A percentile compares a stretch with the other conserved stretches of the same genome.
Evolutionary conservation across 2,329 filamentous ascomycete species (phyloP).

Genomic region (Bipolaris cookei): DNA sequence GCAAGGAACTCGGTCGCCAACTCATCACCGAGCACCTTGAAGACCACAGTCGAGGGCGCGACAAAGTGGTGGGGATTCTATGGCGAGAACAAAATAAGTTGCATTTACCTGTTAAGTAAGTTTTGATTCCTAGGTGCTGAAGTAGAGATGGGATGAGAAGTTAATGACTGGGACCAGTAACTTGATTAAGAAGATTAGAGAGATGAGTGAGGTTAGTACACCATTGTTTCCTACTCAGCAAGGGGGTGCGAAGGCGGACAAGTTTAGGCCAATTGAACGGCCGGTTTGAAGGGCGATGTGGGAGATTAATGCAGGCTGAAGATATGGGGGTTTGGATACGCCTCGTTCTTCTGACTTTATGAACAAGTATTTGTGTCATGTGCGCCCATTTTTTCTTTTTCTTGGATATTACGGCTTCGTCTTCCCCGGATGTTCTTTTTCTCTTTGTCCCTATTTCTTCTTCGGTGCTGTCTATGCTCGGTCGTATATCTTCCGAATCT

Average conservation of each 20-base stretch:
- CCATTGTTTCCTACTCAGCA: conserved; percentile 31
- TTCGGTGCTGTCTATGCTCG: conserved; percentile 14
- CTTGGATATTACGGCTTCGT: background rate
- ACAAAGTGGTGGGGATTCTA: conserved; percentile 59
- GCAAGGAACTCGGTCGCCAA: conserved; percentile 60
- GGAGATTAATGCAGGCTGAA: too few relatives aligned
- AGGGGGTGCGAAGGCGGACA: background rate
- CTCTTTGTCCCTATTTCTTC: background rate
- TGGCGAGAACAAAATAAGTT: conserved; percentile 58
- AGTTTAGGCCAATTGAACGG: conserved; percentile 20
- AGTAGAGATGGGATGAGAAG: background rate
- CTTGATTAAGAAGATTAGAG: conserved; percentile 56
- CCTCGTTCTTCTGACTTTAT: too few relatives aligned
- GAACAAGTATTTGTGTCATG: too few relatives aligned
- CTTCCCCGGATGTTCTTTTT: background rate
- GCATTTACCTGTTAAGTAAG: conserved; percentile 51
- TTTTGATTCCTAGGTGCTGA: conserved; percentile 11
- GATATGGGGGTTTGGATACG: too few relatives aligned
- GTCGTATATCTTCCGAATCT: conserved; percentile 8
- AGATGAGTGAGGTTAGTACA: conserved; percentile 46
- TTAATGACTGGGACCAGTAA: conserved; percentile 34
- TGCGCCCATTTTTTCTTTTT: background rate
- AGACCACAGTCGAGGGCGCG: conserved; percentile 64
- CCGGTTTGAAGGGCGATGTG: conserved; percentile 8
- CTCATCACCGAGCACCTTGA: conserved; percentile 67